Evolutionary conservation across 495 filamentous ascomycete species (phyloP).

Genomic region (Penicillium daleae): DNA sequence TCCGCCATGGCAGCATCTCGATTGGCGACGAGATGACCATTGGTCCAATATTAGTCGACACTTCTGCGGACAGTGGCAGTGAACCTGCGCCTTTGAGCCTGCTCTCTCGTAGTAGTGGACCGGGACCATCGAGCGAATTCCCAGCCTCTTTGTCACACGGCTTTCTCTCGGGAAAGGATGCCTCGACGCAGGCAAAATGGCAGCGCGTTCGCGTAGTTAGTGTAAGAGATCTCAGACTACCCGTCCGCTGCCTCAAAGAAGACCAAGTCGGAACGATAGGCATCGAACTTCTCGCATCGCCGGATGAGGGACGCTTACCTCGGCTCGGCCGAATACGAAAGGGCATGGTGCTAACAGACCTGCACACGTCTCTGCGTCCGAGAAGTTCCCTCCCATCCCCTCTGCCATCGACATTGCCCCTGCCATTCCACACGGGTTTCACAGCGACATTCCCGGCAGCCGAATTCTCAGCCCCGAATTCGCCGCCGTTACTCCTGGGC

Average conservation of each 20-base stretch:
- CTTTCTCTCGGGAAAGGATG: slow-evolving; percentile 34
- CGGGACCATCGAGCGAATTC: slow-evolving; percentile 37
- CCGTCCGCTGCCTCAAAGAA: slow-evolving; percentile 72
- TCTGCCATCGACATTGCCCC: slow-evolving; percentile 22
- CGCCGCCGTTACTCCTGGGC: slow-evolving; percentile 55
- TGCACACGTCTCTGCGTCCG: slow-evolving; percentile 49
- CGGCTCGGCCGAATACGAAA: slow-evolving; percentile 65
- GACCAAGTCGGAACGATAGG: slow-evolving; percentile 94
- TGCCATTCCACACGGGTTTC: slow-evolving; percentile 53
- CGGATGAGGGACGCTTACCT: slow-evolving; percentile 27
- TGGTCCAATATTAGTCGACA: slow-evolving; percentile 69
- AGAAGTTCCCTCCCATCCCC: slow-evolving; percentile 37
- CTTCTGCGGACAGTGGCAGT: slow-evolving; percentile 26
- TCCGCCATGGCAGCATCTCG: slow-evolving; percentile 75
- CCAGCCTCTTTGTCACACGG: slow-evolving; percentile 38
- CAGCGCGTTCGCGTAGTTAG: slow-evolving; percentile 77
- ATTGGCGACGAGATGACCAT: slow-evolving; percentile 79
- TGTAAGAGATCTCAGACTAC: slow-evolving; percentile 83
- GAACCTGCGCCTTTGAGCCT: slow-evolving; percentile 28
- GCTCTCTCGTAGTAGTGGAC: slow-evolving; percentile 39
- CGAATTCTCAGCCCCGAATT: slow-evolving; percentile 45
- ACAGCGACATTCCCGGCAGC: slow-evolving; percentile 48
- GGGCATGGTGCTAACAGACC: slow-evolving; percentile 77
- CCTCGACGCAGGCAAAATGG: slow-evolving; percentile 58
- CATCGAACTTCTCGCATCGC: slow-evolving; percentile 58